phyloP scores from a whole-genome alignment of 2,329 filamentous ascomycete species.

The Tolypocladium endophyticum region DNA sequence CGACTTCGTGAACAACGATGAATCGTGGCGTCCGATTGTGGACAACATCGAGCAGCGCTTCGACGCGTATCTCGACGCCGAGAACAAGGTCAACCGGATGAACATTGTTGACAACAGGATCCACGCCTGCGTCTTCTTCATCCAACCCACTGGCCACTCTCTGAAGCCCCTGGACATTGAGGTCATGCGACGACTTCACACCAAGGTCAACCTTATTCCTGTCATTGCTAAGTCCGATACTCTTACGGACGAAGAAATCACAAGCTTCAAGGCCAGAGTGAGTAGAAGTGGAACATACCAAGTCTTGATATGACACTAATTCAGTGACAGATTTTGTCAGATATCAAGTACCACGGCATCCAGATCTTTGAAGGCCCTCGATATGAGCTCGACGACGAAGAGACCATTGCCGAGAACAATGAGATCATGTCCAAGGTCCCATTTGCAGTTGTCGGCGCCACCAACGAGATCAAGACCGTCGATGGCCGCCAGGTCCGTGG shows the following conservation, averaged over 20 bases:
- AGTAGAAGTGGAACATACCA: slow-evolving; percentile 25
- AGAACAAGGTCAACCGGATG: slow-evolving; percentile 99
- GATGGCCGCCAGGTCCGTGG: slow-evolving; percentile 95
- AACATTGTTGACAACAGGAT: slow-evolving; percentile 99
- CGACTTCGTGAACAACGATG: slow-evolving; percentile 99
- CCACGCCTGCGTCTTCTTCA: slow-evolving; percentile 98
- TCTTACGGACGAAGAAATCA: slow-evolving; percentile 91
- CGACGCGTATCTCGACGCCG: slow-evolving; percentile 94
- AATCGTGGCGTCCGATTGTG: slow-evolving; percentile 97
- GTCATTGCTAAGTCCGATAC: slow-evolving; percentile 99
- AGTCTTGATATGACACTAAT: slow-evolving; percentile 5
- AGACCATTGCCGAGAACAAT: slow-evolving; percentile 99
- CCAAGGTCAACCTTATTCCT: slow-evolving; percentile 99
- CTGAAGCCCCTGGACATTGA: slow-evolving; percentile 98
- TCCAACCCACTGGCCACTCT: slow-evolving; percentile 96
- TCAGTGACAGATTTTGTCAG: slow-evolving; percentile 68
- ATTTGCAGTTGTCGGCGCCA: slow-evolving; percentile 95
- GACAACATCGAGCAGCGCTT: slow-evolving; percentile 99
- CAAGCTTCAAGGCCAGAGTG: slow-evolving; percentile 91
- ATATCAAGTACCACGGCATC: slow-evolving; percentile 94
- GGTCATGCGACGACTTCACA: slow-evolving; percentile 98
- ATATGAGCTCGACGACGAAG: slow-evolving; percentile 97
- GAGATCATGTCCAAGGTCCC: slow-evolving; percentile 99
- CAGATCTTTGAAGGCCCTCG: slow-evolving; percentile 98
- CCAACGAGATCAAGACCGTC: slow-evolving; percentile 80